These are phyloP conservation scores for Blastocystis sp. DNA, from an alignment of 352 stramenopile species.

Conservation along the genomic window DNA sequence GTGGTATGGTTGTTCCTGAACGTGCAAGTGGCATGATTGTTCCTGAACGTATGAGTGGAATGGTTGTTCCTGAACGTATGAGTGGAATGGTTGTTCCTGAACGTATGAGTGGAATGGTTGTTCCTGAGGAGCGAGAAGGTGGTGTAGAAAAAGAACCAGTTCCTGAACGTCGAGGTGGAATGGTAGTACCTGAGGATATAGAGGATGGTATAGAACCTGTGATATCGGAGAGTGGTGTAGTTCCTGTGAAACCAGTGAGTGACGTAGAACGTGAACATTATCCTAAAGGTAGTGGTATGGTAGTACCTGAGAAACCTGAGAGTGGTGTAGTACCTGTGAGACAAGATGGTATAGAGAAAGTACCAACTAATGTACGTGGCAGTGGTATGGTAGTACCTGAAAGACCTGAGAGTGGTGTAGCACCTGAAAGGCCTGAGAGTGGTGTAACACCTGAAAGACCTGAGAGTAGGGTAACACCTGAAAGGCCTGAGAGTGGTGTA, in stretches of 20 bases:
- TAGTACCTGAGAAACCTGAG: no score
- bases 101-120: background rate
- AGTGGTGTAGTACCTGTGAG: no score
- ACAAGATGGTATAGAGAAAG: no score
- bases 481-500: no score
- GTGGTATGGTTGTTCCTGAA: background rate
- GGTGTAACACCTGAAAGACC: no score
- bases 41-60: background rate
- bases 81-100: background rate
- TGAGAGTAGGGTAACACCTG: no score
- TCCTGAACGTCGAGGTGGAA: background rate
- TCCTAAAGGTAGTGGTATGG: no score
- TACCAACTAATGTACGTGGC: no score
- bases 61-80: background rate
- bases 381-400: background rate
- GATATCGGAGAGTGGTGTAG: background rate
- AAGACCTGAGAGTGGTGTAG: background rate
- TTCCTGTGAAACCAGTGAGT: no score
- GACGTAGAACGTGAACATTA: no score
- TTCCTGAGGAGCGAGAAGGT: background rate
- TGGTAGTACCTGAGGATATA: background rate
- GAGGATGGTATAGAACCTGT: background rate
- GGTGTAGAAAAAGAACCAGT: background rate
- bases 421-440: no score
- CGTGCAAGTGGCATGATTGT: background rate